Evolutionary conservation across 768 basidiomycete species (phyloP).

Genomic region (Clitopilus passeckerianus): DNA sequence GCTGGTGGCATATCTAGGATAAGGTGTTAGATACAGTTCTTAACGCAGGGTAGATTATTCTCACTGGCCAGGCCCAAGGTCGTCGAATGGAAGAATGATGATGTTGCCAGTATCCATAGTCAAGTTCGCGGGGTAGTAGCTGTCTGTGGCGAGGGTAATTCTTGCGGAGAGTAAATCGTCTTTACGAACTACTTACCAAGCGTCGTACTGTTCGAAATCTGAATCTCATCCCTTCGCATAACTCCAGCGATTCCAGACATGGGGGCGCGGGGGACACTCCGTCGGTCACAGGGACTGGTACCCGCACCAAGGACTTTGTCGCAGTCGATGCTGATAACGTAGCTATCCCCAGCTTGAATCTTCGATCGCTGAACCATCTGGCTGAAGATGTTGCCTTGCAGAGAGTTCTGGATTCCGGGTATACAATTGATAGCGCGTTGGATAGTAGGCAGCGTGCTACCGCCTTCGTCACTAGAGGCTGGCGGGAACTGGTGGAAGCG

Average conservation of each 20-base stretch:
- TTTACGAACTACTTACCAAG: not conserved
- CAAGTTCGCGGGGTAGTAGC: not conserved
- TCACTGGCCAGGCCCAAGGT: conserved; percentile 2
- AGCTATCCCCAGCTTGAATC: conserved; percentile 3
- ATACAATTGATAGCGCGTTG: conserved; percentile 6
- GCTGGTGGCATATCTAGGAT: not conserved
- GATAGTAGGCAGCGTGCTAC: not conserved
- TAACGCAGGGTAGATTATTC: not conserved
- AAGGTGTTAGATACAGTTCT: not conserved
- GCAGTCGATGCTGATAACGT: conserved; percentile 6
- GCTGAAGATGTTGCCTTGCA: conserved; percentile 1
- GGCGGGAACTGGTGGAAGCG: not conserved
- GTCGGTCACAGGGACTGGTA: not conserved
- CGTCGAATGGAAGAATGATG: not conserved
- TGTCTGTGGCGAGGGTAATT: not conserved
- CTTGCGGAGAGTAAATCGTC: too few species aligned
- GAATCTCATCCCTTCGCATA: not conserved
- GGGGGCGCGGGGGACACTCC: not conserved
- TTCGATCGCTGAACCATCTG: not conserved
- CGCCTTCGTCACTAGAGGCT: conserved; percentile 3
- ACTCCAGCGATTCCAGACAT: not conserved
- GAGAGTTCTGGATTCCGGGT: not conserved
- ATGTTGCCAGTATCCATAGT: not conserved
- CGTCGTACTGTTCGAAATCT: not conserved
- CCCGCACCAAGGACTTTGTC: conserved; percentile 2